Evolutionary conservation across 140 eudicot genomes (phyloP), one percentile per base, ranked within the genome.

Genomic region (Erigeron philadelphicus): DNA sequence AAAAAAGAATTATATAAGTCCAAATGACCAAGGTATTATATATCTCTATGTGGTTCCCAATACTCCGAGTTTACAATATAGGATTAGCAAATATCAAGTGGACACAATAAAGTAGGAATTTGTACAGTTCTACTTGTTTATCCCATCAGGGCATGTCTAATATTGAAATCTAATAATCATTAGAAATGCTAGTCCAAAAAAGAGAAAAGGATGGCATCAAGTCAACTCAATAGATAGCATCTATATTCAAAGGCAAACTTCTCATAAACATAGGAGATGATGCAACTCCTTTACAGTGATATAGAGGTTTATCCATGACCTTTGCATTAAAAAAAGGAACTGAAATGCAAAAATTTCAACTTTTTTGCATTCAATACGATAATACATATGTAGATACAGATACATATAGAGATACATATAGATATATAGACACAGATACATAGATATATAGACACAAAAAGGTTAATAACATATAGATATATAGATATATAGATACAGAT

Each of bases 11-110:
- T 25, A 55, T 54, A 15, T 15, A n/a, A 45, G 53, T 66, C 55
- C 61, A 49, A 40, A n/a, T 31, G 53, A 74, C 55, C 61, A 49
- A 40, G 52, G 45, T 0, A 40, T 48, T n/a, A n/a, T n/a, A n/a
- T n/a, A n/a, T n/a, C n/a, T 52, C 56, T 41, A 62, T 66, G 35
- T 44, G 15, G 65, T 46, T 16, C 70, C 61, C 53, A 54, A 25
- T 17, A 54, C 52, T 38, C 18, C 31, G 64, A 1, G 9, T 54
- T 54, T 58, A 7, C 53, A 56, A 55, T 55, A 66, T 8, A 21
- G 21, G 56, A 56, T 15, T 8, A 50, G 41, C 54, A 44, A 40
- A 61, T 50, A 72, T 43, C 8, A 43, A 17, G 15, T 7, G 11
- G 10, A 38, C 11, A 72, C 10, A 8, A 15, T 68, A 16, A 35